These are phyloP conservation scores for Saccharomyces eubayanus DNA, from an alignment of 805 yeast species.

Conservation along the genomic window DNA sequence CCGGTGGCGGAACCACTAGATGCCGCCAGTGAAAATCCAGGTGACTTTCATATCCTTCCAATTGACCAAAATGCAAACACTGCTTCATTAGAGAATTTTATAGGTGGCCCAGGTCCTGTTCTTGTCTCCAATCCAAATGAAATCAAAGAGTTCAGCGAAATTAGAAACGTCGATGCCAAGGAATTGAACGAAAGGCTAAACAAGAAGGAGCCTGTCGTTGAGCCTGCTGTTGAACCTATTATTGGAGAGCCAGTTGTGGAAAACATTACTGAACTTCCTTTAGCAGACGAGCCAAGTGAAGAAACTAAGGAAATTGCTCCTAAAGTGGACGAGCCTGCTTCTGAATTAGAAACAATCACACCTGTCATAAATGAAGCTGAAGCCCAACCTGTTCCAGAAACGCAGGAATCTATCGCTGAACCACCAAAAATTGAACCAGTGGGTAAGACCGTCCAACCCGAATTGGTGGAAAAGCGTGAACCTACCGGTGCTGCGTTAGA, in stretches of 20 bases:
- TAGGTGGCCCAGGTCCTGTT: slow-evolving; percentile 66
- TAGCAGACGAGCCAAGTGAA: slow-evolving; percentile 5
- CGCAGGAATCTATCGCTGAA: not conserved
- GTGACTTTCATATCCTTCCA: slow-evolving; percentile 36
- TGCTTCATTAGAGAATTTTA: slow-evolving; percentile 32
- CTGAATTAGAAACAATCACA: not conserved
- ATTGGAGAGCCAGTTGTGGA: slow-evolving; percentile 3
- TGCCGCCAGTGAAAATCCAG: slow-evolving; percentile 9
- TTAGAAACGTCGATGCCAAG: slow-evolving; percentile 48
- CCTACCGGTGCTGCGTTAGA: not conserved
- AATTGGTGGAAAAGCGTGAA: not conserved
- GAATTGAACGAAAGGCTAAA: slow-evolving; percentile 43
- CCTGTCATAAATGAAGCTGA: not conserved
- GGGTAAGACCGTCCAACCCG: not conserved
- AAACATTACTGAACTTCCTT: slow-evolving; percentile 3
- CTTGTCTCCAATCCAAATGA: slow-evolving; percentile 46
- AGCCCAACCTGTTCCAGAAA: not conserved
- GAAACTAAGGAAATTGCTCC: slow-evolving; percentile 1
- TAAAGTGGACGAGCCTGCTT: not conserved
- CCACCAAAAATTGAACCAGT: not conserved
- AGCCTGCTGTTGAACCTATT: slow-evolving; percentile 3
- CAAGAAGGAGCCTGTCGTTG: slow-evolving; percentile 7
- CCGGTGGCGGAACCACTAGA: slow-evolving; percentile 11
- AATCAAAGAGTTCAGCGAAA: slow-evolving; percentile 57
- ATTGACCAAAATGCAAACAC: slow-evolving; percentile 33